Evolutionary conservation across 2,329 filamentous ascomycete genomes (phyloP).

Genomic region (Penicillium crustosum): DNA sequence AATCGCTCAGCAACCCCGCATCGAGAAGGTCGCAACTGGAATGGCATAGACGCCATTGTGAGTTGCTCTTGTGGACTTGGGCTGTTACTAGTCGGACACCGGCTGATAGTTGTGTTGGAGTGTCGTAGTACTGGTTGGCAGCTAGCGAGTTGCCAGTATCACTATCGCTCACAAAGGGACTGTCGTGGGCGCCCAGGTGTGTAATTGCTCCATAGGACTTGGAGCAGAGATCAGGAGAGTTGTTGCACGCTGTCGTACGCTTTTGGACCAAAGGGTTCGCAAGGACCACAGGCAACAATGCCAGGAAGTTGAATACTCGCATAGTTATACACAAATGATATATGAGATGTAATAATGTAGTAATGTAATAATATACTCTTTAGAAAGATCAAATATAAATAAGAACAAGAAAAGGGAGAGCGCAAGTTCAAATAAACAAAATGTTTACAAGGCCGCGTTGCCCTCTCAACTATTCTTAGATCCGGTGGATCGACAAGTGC

Average conservation of each 20-base stretch:
- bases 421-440: conserved; percentile 11
- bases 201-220: conserved; percentile 74
- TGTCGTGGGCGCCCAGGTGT: conserved; percentile 74
- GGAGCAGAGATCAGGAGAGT: conserved; percentile 71
- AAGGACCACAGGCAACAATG: conserved; percentile 30
- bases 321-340: conserved; percentile 22
- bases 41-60: conserved; percentile 68
- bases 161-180: conserved; percentile 66
- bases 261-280: conserved; percentile 29
- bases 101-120: conserved; percentile 67
- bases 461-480: conserved; percentile 33
- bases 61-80: conserved; percentile 66
- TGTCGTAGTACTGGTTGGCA: conserved; percentile 73
- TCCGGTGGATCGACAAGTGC: conserved; percentile 18
- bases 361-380: neutral
- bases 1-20: conserved; percentile 63
- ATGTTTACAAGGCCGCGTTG: conserved; percentile 29
- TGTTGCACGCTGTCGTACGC: conserved; percentile 67
- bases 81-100: conserved; percentile 70
- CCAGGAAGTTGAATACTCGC: conserved; percentile 31
- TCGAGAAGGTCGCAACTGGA: conserved; percentile 66
- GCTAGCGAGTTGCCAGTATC: conserved; percentile 62
- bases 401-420: neutral
- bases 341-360: neutral
- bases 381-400: neutral